A percentile compares a stretch with the other conserved stretches of the same genome.
These are phyloP conservation scores for Litchi chinensis DNA, from an alignment of 345 rosid species.

Conservation along the genomic window DNA sequence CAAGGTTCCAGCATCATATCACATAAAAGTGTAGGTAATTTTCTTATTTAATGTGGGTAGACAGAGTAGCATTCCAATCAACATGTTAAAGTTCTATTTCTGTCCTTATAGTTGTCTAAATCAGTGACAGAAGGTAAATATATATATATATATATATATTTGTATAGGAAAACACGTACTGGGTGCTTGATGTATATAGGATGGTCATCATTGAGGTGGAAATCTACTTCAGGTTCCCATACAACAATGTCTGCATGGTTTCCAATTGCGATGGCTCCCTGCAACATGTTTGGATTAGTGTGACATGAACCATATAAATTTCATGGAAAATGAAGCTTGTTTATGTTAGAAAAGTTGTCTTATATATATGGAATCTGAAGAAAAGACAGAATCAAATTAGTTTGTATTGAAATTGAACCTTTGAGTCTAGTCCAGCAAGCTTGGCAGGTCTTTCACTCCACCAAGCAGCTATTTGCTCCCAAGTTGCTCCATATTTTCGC, in stretches of 20 bases:
- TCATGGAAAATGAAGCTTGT: not conserved
- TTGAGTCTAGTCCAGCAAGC: slow-evolving; percentile 64
- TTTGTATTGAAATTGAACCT: slow-evolving; percentile 43
- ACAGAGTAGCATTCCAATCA: too few species aligned
- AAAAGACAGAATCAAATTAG: not conserved
- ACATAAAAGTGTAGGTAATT: too few species aligned
- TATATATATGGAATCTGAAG: not conserved
- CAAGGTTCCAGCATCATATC: too few species aligned
- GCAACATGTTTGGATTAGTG: slow-evolving; percentile 23
- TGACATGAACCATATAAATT: not conserved
- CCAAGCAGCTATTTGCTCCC: slow-evolving; percentile 76
- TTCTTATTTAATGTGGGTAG: too few species aligned
- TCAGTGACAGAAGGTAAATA: too few species aligned
- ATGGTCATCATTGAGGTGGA: slow-evolving; percentile 61
- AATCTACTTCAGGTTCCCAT: slow-evolving; percentile 83
- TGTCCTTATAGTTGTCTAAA: too few species aligned
- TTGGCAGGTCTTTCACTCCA: slow-evolving; percentile 96
- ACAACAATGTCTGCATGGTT: slow-evolving; percentile 78
- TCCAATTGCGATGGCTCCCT: slow-evolving; percentile 79
- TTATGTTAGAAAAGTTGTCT: not conserved
- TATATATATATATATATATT: too few species aligned
- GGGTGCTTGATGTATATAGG: slow-evolving; percentile 74
- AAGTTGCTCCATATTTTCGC: slow-evolving; percentile 63
- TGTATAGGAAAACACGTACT: slow-evolving; percentile 37
- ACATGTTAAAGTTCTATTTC: not conserved